A percentile compares a stretch with the other conserved stretches of the same genome.
Conservation (phyloP, 2,329 filamentous ascomycete species). For the Macroventuria anomochaeta region DNA sequence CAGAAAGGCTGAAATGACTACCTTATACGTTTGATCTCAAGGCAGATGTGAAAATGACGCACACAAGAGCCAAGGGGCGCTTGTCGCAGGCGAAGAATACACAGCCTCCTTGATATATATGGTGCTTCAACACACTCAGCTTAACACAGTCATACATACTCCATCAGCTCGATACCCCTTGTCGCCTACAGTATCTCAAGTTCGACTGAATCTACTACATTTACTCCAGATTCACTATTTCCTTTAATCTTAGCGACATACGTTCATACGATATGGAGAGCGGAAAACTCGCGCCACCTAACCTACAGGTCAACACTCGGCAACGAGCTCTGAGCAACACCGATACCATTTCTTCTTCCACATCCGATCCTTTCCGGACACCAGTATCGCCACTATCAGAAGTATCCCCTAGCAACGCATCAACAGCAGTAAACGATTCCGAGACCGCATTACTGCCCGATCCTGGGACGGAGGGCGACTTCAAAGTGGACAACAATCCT, state of each 20-base stretch:
- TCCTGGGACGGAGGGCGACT: slow-evolving; percentile 36
- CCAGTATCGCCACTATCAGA: slow-evolving; percentile 22
- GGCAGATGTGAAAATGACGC: slow-evolving; percentile 8
- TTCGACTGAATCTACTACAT: slow-evolving; percentile 3
- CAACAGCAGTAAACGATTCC: slow-evolving; percentile 42
- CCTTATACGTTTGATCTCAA: not conserved
- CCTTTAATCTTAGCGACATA: not conserved
- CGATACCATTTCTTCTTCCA: slow-evolving; percentile 34
- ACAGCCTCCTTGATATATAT: slow-evolving; percentile 9
- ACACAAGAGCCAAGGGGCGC: slow-evolving; percentile 16
- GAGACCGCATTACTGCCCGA: slow-evolving; percentile 32
- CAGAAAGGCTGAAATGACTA: slow-evolving; percentile 6
- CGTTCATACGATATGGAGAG: slow-evolving; percentile 24
- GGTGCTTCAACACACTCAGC: too few species aligned
- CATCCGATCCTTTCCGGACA: slow-evolving; percentile 34
- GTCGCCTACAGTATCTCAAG: too few species aligned
- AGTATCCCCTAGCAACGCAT: slow-evolving; percentile 32
- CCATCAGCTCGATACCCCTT: not conserved
- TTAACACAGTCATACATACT: not conserved
- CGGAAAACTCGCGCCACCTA: slow-evolving; percentile 35
- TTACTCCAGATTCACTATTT: not conserved
- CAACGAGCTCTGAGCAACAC: slow-evolving; percentile 34
- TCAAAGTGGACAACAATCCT: slow-evolving; percentile 49
- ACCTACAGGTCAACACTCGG: slow-evolving; percentile 36
- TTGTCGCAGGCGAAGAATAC: slow-evolving; percentile 8